phyloP scores from a whole-genome alignment of 2,329 filamentous ascomycete genomes.

The Tolypocladium album region DNA sequence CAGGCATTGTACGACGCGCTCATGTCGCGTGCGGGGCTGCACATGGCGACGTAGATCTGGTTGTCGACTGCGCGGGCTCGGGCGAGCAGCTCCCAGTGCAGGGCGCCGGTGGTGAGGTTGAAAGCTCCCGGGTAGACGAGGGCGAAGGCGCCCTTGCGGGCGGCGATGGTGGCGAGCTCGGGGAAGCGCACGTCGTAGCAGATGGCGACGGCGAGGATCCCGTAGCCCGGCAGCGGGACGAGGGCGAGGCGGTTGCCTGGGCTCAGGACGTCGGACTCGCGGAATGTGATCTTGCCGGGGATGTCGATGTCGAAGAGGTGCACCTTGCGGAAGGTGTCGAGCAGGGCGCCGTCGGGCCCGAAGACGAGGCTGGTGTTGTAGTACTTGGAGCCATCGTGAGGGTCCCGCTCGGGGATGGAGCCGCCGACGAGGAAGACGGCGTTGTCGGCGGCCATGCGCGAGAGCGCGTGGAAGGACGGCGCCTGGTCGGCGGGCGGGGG shows the following conservation, averaged over 20 bases:
- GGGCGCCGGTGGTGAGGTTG: slow-evolving; percentile 81
- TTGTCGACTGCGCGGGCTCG: slow-evolving; percentile 84
- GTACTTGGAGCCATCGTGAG: slow-evolving; percentile 43
- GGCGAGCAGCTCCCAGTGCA: slow-evolving; percentile 84
- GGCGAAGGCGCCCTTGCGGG: slow-evolving; percentile 75
- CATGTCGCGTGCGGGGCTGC: slow-evolving; percentile 78
- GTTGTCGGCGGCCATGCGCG: slow-evolving; percentile 67
- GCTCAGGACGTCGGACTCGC: slow-evolving; percentile 78
- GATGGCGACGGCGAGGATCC: slow-evolving; percentile 78
- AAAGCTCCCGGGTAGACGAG: slow-evolving; percentile 95
- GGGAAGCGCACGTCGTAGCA: slow-evolving; percentile 98
- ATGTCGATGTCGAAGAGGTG: slow-evolving; percentile 98
- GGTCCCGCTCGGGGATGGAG: slow-evolving; percentile 76
- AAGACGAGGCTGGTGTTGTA: slow-evolving; percentile 92
- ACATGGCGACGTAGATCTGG: slow-evolving; percentile 86
- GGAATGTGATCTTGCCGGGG: slow-evolving; percentile 85
- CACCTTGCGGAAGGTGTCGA: slow-evolving; percentile 86
- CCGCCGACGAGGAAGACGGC: slow-evolving; percentile 78
- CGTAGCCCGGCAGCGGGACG: slow-evolving; percentile 79
- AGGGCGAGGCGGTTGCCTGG: slow-evolving; percentile 79
- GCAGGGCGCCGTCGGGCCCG: slow-evolving; percentile 61
- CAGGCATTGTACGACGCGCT: slow-evolving; percentile 74
- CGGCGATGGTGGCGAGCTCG: slow-evolving; percentile 81
- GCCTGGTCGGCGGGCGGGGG: slow-evolving; percentile 60
- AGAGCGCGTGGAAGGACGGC: slow-evolving; percentile 78